phyloP scores from a whole-genome alignment of 805 yeast genomes.

The Candida tibetensis region DNA sequence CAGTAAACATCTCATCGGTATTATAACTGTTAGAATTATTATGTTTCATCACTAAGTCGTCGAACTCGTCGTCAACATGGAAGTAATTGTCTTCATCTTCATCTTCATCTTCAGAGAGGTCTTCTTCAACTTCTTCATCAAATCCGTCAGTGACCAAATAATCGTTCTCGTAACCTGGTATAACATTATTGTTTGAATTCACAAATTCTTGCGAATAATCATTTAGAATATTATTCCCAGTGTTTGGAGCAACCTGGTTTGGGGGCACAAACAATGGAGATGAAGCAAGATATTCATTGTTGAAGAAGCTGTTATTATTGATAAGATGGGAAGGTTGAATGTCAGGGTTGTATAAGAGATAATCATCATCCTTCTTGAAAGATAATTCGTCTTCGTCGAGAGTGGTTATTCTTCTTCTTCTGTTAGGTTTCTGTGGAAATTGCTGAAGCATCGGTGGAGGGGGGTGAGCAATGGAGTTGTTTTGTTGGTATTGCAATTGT shows the following conservation, averaged over 20 bases:
- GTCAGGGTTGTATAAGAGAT: constrained; percentile 38
- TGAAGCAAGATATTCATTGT: constrained; percentile 23
- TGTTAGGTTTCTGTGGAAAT: constrained; percentile 10
- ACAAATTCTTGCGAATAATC: constrained; percentile 9
- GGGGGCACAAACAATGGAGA: constrained; percentile 31
- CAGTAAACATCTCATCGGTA: constrained; percentile 1
- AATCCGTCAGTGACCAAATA: constrained; percentile 34
- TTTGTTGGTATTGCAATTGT: constrained; percentile 6
- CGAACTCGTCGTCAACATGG: constrained; percentile 33
- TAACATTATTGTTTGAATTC: constrained; percentile 10
- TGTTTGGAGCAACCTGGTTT: constrained; percentile 10
- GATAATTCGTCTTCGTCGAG: constrained; percentile 21
- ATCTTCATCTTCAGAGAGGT: constrained; percentile 38
- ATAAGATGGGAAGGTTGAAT: constrained; percentile 40
- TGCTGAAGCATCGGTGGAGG: constrained; percentile 11
- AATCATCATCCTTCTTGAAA: constrained; percentile 33
- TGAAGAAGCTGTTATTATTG: constrained; percentile 20
- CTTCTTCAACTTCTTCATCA: constrained; percentile 44
- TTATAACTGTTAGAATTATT: constrained; percentile 1
- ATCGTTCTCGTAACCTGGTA: constrained; percentile 37
- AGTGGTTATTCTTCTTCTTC: constrained; percentile 35
- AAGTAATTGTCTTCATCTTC: constrained; percentile 39
- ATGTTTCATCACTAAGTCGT: constrained; percentile 22
- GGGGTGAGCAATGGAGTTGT: background rate
- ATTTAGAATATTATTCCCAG: constrained; percentile 3